Evolutionary conservation across 306 rosid species (phyloP), one percentile per base, ranked within the genome.

Genomic region (Prunus mongolica): DNA sequence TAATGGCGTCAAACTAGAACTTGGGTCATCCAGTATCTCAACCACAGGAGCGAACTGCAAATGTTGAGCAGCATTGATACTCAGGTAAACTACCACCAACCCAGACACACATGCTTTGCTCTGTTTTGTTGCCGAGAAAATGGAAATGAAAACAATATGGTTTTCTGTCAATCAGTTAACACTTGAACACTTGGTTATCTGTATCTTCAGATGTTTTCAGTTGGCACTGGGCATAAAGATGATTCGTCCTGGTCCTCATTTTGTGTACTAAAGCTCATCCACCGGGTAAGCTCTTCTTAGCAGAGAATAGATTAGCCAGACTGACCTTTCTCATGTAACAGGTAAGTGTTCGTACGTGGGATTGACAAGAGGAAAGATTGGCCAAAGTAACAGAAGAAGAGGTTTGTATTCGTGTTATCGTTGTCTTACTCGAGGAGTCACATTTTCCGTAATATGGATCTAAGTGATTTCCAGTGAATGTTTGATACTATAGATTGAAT

Each of bases 171-270:
- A 32, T 5, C 7, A 32, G 38, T 66, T 25, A 11, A 69, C 41
- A 3, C 58, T 25, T 9, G 45, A 62, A 68, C 49, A 62, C 25
- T 38, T 18, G 15, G 14, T 19, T 60, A 55, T 76, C 50, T 72
- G 30, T 76, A 60, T 70, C 24, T 67, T 62, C 77, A 93, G 97
- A 79, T 90, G 80, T 86, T 90, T 51, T 91, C 87, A 28, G 94
- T 87, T 34, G 97, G 98, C 16, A 93, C 94, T 55, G 76, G 98
- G 97, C 78, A 78, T 93, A 67, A 91, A 93, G 88, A 91, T 93
- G 97, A 87, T 93, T 76, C 96, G 96, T 78, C 91, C 98, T 1
- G 98, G 97, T 28, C 81, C 85, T 74, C 97, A 93, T 84, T 91
- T 93, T 80, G 90, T 93, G 62, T 90, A 83, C 76, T 93, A 91